Evolutionary conservation across 352 stramenopile genomes (phyloP), one percentile per base, ranked within the genome.

Genomic region (Phytophthora fragariaefolia): DNA sequence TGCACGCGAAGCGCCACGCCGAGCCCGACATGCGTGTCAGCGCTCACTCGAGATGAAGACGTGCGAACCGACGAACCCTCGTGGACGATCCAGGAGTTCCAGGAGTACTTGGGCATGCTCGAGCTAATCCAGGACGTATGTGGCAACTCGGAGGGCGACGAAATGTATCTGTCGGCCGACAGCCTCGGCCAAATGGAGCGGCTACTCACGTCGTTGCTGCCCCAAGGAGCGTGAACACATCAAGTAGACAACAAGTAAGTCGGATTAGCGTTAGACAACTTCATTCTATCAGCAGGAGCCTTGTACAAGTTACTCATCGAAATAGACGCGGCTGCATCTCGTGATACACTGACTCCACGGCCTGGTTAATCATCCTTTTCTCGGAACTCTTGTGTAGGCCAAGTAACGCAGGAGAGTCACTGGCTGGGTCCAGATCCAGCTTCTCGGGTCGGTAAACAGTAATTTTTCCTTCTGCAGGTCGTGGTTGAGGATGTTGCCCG

Each of bases 111-210:
- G 48, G 64, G 61, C 6, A 62, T 87, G 58, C 62, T 87, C 4
- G 69, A 67, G n/a, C 68, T 81, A 22, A 55, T 87, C 3, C 67
- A 87, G 42, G 57, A 80, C 2, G 60, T 58, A 3, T 79, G 73
- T 24, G 52, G 67, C 24, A 73, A 43, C 22, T 58, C 63, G 1
- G 48, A 68, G 17, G 68, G 57, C 5, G 46, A 60, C 0, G 69
- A 77, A 17, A 69, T 86, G 45, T 51, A 59, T 36, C 55, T 86
- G 48, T 77, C 77, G 13, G 65, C 56, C 6, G 58, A 62, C 30
- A 76, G 66, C 34, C 66, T 86, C 8, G 54, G 64, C 38, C 75
- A 83, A 65, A 83, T 86, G 75, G 73, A 83, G 61, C 70, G 69
- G 30, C 48, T 86, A 36, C 64, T 86, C 34, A 74, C 59, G n/a